Evolutionary conservation across 208 protist species (phyloP).

Genomic region (Acanthamoeba castellanii): DNA sequence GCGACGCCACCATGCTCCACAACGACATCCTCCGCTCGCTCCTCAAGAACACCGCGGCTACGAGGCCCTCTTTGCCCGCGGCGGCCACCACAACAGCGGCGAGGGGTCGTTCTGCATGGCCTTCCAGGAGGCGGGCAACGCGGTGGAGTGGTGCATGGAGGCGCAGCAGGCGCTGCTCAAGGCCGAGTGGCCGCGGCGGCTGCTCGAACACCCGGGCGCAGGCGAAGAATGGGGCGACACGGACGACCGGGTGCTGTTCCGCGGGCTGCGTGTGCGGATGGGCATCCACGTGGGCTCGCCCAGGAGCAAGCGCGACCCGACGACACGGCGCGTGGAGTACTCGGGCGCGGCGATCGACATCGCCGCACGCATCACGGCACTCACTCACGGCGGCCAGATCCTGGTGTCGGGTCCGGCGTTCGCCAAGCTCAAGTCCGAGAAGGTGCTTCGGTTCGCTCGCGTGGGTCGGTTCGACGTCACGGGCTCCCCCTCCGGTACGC

Average conservation of each 20-base stretch:
- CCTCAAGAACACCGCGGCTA: not conserved
- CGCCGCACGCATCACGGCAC: constrained; percentile 6
- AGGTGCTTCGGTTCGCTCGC: not conserved
- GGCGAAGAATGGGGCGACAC: constrained; percentile 13
- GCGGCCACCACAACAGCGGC: not conserved
- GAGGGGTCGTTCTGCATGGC: constrained; percentile 58
- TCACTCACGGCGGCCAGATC: constrained; percentile 44
- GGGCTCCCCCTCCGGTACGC: not conserved
- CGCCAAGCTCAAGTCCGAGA: not conserved
- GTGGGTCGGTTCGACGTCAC: not conserved
- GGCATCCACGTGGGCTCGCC: constrained; percentile 4
- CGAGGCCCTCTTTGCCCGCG: not conserved
- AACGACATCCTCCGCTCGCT: constrained; percentile 25
- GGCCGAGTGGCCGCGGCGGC: not conserved
- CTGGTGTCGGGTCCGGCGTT: not conserved
- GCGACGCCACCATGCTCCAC: not conserved
- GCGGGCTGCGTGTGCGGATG: constrained; percentile 52
- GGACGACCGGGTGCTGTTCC: constrained; percentile 42
- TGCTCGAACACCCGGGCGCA: not conserved
- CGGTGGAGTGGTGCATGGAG: constrained; percentile 21
- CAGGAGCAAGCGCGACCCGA: not conserved
- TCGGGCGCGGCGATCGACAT: not conserved
- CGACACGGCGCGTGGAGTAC: constrained; percentile 26
- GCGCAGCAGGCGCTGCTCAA: constrained; percentile 58
- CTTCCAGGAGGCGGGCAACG: not conserved